Evolutionary conservation across 129 eudicot genomes (phyloP).

Genomic region (Glebionis coronaria): DNA sequence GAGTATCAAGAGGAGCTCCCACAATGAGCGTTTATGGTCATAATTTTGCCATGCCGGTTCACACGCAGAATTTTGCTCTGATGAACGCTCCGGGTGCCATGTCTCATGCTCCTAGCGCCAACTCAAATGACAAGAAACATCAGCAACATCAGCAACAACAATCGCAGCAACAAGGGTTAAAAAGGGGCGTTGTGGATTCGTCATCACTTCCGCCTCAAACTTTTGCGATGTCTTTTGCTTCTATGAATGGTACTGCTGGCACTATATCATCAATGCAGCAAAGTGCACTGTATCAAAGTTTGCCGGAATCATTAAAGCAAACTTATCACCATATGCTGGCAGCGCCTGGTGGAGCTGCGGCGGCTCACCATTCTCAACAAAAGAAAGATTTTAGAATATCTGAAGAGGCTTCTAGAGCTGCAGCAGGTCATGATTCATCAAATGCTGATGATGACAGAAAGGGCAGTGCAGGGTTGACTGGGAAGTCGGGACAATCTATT

Average conservation of each 20-base stretch:
- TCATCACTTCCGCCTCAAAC: constrained; percentile 54
- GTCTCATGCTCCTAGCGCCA: constrained; percentile 30
- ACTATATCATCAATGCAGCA: constrained; percentile 60
- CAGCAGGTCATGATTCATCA: constrained; percentile 40
- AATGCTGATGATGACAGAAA: constrained; percentile 70
- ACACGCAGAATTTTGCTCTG: constrained; percentile 57
- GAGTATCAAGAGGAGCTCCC: constrained; percentile 45
- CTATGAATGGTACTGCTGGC: constrained; percentile 62
- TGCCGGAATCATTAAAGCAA: constrained; percentile 64
- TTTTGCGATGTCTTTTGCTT: constrained; percentile 87
- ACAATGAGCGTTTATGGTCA: constrained; percentile 64
- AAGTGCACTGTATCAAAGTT: constrained; percentile 56
- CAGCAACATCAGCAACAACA: constrained; percentile 58
- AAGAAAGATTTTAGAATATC: constrained; percentile 54
- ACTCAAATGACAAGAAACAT: constrained; percentile 66
- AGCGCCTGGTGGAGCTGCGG: constrained; percentile 46
- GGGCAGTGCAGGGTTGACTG: constrained; percentile 29
- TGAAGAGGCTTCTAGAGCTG: constrained; percentile 58
- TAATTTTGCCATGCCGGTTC: constrained; percentile 71
- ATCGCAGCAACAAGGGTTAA: constrained; percentile 41
- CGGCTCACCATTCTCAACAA: constrained; percentile 53
- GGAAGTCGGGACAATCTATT: constrained; percentile 69
- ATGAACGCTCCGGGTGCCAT: constrained; percentile 48
- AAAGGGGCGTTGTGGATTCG: constrained; percentile 49
- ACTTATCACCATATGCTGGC: constrained; percentile 55